Evolutionary conservation across 345 rosid species (phyloP).

Genomic region (Eucalyptus curtisii): DNA sequence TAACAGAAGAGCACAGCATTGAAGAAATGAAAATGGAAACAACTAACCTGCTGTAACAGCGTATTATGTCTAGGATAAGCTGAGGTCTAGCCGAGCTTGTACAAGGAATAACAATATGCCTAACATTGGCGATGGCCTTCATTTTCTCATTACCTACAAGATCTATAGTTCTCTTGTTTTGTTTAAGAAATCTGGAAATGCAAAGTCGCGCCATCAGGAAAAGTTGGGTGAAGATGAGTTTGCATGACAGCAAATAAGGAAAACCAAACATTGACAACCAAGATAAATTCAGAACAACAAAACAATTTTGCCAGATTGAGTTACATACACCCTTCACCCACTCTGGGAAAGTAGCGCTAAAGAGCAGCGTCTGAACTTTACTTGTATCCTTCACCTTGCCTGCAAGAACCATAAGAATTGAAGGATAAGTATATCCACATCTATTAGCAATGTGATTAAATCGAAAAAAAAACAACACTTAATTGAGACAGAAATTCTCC

Average conservation of each 20-base stretch:
- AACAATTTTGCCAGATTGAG: neutral
- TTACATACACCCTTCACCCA: slow-evolving; percentile 79
- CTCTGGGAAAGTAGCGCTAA: slow-evolving; percentile 87
- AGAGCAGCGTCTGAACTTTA: slow-evolving; percentile 95
- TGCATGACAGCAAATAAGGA: neutral
- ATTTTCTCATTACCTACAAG: slow-evolving; percentile 95
- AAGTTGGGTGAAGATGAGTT: neutral
- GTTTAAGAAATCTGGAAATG: slow-evolving; percentile 54
- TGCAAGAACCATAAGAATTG: slow-evolving; percentile 5
- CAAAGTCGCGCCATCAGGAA: neutral
- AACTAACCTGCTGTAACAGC: slow-evolving; percentile 83
- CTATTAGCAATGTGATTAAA: neutral
- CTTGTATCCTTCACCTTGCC: slow-evolving; percentile 77
- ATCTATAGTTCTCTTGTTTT: slow-evolving; percentile 69
- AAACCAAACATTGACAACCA: neutral
- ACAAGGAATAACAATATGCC: slow-evolving; percentile 86
- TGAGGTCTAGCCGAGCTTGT: slow-evolving; percentile 52
- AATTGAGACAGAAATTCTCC: neutral
- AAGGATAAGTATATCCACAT: neutral
- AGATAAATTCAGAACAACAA: neutral
- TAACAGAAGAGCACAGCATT: no score
- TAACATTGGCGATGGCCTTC: slow-evolving; percentile 89
- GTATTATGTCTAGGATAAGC: slow-evolving; percentile 81
- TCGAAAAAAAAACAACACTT: neutral
- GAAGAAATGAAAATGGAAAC: no score